phyloP scores from a whole-genome alignment of 768 basidiomycete genomes.

The Termitomyces bulborhizus region DNA sequence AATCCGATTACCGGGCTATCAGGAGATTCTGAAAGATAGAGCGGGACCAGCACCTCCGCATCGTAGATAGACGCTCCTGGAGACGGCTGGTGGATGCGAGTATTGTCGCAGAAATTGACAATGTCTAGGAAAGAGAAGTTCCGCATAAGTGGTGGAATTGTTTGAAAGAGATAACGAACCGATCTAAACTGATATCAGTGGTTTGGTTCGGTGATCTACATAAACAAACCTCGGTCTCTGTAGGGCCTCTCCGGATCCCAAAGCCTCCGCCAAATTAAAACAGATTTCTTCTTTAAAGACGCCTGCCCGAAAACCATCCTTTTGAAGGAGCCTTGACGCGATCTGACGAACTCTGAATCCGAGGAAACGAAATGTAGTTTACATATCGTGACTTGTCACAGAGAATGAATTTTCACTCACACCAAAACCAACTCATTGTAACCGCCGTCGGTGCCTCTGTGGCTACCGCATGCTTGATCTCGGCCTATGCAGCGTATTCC shows the following conservation, averaged over 20 bases:
- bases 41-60: conserved; percentile 45
- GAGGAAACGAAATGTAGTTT: neutral
- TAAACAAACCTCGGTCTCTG: neutral
- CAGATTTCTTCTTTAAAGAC: too few relatives aligned
- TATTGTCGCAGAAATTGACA: conserved; percentile 70
- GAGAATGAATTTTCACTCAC: conserved; percentile 27
- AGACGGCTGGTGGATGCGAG: conserved; percentile 29
- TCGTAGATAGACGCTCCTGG: conserved; percentile 24
- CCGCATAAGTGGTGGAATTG: neutral
- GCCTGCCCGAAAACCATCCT: too few relatives aligned
- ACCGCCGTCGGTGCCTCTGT: conserved; percentile 62
- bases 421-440: conserved; percentile 57
- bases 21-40: conserved; percentile 44
- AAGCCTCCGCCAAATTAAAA: too few relatives aligned
- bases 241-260: too few relatives aligned
- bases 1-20: conserved; percentile 47
- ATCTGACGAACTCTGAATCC: neutral
- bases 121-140: conserved; percentile 52
- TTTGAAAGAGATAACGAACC: neutral
- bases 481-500: conserved; percentile 47
- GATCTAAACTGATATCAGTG: neutral
- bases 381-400: conserved; percentile 3
- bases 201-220: neutral
- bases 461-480: conserved; percentile 53
- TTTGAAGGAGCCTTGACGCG: neutral